Evolutionary conservation across 108 stramenopile genomes (phyloP).

Genomic region (Aurantiochytrium sp.): DNA sequence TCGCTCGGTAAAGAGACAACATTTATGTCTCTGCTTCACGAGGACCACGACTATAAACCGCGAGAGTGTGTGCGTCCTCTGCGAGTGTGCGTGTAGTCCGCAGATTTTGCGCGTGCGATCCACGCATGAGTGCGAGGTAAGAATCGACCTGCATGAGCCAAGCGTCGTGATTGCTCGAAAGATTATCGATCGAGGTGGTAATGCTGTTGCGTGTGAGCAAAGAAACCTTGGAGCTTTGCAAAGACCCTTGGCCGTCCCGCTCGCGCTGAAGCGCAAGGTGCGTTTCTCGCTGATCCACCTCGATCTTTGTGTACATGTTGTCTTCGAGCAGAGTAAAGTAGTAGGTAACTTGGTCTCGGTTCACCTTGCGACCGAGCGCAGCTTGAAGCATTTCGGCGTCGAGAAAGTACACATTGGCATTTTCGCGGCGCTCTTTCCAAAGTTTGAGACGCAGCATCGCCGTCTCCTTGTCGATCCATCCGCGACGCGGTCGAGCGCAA

Average conservation of each 20-base stretch:
- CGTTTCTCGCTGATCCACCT: neutral
- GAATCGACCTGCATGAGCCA: conserved; percentile 1
- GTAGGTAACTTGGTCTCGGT: neutral
- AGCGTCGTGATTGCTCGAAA: neutral
- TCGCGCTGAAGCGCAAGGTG: neutral
- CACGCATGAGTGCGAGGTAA: neutral
- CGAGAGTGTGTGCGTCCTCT: neutral
- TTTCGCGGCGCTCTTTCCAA: neutral
- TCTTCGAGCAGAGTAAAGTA: neutral
- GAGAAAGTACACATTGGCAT: neutral
- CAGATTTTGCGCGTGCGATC: neutral
- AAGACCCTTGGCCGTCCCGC: neutral
- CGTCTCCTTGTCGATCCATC: neutral
- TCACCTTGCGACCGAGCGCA: neutral
- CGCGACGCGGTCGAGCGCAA: neutral
- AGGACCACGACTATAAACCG: neutral
- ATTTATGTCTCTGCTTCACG: too few species aligned
- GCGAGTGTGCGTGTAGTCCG: neutral
- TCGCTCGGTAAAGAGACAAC: too few species aligned
- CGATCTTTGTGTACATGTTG: neutral
- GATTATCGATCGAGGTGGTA: neutral
- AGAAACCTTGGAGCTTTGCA: neutral
- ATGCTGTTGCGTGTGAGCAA: neutral
- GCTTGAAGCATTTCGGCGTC: neutral
- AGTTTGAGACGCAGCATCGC: neutral